Base-by-base conservation (phyloP, 768 basidiomycete genomes). In the Pholiota conissans region DNA sequence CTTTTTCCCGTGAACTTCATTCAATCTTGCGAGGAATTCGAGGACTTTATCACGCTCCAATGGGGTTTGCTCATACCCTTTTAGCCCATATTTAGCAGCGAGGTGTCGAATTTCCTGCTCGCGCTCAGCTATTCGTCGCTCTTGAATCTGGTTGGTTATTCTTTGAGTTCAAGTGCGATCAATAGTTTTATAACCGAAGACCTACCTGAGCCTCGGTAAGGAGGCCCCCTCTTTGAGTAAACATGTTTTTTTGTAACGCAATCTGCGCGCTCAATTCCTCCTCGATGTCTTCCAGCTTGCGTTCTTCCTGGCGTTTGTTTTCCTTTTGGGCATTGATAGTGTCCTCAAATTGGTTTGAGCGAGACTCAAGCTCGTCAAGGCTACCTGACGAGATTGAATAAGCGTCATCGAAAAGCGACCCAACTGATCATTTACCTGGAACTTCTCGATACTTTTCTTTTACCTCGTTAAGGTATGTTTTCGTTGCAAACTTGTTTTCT, bases 51-150 rank as follows among this genome's bases (percentile, higher is more conserved):
- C 82, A 37, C 85, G 80, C 49, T 88, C 87, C 32, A 95, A 77
- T 1, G 87, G 86, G 0, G 85, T 79, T 49, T 84, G 78, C 52
- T 83, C 84, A 67, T 84, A 94, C 0, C 91, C 93, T 49, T 85
- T 84, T 63, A 98, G 86, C 8, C 81, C 78, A 63, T 90, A 77
- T 61, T 84, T 84, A 32, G 84, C 75, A 49, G 85, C 81, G 14
- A 93, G 83, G 48, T 86, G 84, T 11, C 82, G 84, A 55, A 98
- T 87, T 22, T 87, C 74, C 13, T 79, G 77, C 68, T 95, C 94
- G 28, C 95, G 85, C 4, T 86, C 85, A 2, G 69, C 64, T 35
- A 95, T 72, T 24, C 89, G 86, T 46, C 82, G 76, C 52, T 86
- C 84, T 71, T 96, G 91, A 13, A 84, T 83, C 93, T 96, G 58